These are phyloP conservation scores for Kluyveromyces nonfermentans DNA, from an alignment of 805 yeast genomes.

Conservation along the genomic window DNA sequence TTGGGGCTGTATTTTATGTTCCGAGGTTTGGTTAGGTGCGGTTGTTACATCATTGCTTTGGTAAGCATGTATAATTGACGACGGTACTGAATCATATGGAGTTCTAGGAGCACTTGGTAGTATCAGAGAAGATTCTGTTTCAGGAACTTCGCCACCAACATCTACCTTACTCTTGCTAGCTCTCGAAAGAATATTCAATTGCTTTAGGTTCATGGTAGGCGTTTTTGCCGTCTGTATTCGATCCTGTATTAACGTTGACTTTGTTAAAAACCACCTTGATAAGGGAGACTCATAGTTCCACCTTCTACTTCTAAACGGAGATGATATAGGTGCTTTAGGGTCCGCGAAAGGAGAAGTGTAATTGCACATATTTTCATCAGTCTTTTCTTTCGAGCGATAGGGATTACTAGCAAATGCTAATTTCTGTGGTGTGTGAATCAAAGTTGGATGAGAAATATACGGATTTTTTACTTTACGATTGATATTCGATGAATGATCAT, in stretches of 20 bases:
- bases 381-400: neutral
- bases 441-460: conserved; percentile 2
- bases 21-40: neutral
- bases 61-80: neutral
- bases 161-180: conserved; percentile 10
- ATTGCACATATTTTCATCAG: neutral
- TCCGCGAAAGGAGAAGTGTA: neutral
- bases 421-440: conserved; percentile 6
- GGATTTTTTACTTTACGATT: conserved; percentile 1
- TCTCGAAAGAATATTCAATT: conserved; percentile 18
- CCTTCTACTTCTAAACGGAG: conserved; percentile 5
- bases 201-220: conserved; percentile 21
- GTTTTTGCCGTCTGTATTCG: conserved; percentile 13
- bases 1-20: conserved; percentile 12
- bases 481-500: neutral
- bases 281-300: conserved; percentile 30
- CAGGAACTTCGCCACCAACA: neutral
- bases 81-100: neutral
- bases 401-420: conserved; percentile 3
- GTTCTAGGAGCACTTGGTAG: neutral
- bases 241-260: conserved; percentile 21
- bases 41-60: neutral
- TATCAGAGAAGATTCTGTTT: conserved; percentile 1
- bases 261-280: conserved; percentile 27
- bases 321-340: conserved; percentile 2